Conservation (phyloP, 257 asterid species). For the Solanum phureja region DNA sequence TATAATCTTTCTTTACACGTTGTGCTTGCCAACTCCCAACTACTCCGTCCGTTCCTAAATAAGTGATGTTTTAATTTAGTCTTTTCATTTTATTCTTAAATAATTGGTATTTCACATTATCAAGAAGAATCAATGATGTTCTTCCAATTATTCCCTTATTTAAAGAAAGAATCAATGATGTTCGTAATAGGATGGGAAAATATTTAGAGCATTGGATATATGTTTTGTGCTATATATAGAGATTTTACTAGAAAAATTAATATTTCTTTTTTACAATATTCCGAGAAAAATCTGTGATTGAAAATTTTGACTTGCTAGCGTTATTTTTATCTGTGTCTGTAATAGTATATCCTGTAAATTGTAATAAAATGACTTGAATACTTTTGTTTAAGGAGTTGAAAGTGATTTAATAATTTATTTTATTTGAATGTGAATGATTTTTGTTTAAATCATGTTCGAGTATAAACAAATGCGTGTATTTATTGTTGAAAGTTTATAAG, state of each 20-base stretch:
- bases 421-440: neutral
- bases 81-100: neutral
- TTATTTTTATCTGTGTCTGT: neutral
- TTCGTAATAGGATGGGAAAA: neutral
- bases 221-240: neutral
- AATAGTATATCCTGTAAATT: neutral
- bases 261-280: too few relatives aligned
- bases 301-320: neutral
- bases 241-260: neutral
- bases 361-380: neutral
- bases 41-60: accelerated
- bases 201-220: neutral
- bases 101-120: neutral
- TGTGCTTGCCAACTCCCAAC: neutral
- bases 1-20: too few relatives aligned
- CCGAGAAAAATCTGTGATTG: neutral
- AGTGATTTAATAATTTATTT: neutral
- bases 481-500: neutral
- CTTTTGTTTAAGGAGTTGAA: neutral
- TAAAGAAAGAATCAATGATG: too few relatives aligned
- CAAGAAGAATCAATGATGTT: neutral
- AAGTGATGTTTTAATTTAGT: neutral
- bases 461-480: neutral
- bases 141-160: neutral
- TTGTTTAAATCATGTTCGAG: neutral